Evolutionary conservation across 106 monocot species (phyloP), one percentile per base, ranked within the genome.

Genomic region (Dendrobium officinale): DNA sequence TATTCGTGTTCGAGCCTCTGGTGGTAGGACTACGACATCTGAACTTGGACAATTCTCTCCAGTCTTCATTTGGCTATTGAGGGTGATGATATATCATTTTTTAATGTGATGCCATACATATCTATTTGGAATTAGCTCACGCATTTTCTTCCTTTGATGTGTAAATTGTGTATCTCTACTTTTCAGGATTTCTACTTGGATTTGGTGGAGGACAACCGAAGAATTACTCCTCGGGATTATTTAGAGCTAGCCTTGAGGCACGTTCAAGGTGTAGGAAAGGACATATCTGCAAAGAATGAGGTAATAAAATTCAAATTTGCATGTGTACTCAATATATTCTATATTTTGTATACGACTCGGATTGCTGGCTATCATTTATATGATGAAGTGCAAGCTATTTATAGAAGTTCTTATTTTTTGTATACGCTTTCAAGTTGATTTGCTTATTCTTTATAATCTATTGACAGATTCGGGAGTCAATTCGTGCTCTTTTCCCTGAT

Each of bases 401-500:
- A 11, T 51, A 51, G 2, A 13, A 10, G 2, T 51, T 15, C 13
- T 13, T 51, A 51, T 51, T 51, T 13, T 51, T 2, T 51, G 11
- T 13, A 2, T 51, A 2, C 51, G 2, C 51, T 51, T 51, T 51
- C 13, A 11, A 13, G 13, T 51, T 16, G 51, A 0, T 51, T 51
- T 51, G 13, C 51, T 51, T 51, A 51, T 51, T 72, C 11, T 37
- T 15, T 40, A 72, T 33, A 6, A 16, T 29, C 42, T 56, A 81
- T 20, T 54, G 10, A 73, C 72, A 97, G 96, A 97, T 97, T 61
- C 83, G 96, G 47, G 96, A 97, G 81, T 97, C 96, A 1, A 97
- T 97, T 72, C 92, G 90, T 82, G 88, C 94, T 84, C 92, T 97
- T 56, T 97, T 97, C 83, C 96, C 96, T 70, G 96, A 97, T 77